Conservation (phyloP, 805 yeast genomes). For the Starmerella stellata region DNA sequence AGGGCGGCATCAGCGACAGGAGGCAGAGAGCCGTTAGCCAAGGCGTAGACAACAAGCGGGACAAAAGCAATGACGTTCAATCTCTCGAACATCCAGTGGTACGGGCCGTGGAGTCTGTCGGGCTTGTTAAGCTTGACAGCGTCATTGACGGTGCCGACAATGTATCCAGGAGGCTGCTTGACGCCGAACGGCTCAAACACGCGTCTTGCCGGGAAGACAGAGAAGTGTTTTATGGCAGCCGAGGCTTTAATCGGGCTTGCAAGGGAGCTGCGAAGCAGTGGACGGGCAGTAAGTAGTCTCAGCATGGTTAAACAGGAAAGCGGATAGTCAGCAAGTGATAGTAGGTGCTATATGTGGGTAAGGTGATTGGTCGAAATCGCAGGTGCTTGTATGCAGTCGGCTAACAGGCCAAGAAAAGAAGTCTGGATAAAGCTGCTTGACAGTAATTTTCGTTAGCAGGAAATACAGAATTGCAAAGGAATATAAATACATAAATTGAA, state of each 20-base stretch:
- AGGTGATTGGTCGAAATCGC: neutral
- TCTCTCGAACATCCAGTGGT: constrained; percentile 88
- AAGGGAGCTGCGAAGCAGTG: neutral
- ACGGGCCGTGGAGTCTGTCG: constrained; percentile 56
- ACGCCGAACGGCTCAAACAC: constrained; percentile 24
- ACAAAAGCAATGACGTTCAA: constrained; percentile 48
- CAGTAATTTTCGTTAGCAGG: no score
- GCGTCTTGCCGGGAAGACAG: constrained; percentile 12
- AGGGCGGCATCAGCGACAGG: constrained; percentile 58
- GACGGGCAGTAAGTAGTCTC: neutral
- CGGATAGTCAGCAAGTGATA: neutral
- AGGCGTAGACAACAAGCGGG: constrained; percentile 62
- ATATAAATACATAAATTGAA: no score
- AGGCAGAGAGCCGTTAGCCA: constrained; percentile 51
- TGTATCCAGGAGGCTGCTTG: constrained; percentile 76
- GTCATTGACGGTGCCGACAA: constrained; percentile 87
- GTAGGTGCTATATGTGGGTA: neutral
- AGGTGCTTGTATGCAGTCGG: no score
- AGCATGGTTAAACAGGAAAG: neutral
- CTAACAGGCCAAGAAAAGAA: no score
- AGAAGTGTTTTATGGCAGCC: constrained; percentile 4
- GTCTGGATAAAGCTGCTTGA: no score
- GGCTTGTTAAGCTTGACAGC: constrained; percentile 53
- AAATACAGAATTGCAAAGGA: no score
- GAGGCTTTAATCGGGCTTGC: neutral